phyloP scores from a whole-genome alignment of 2,329 filamentous ascomycete genomes.

The Gnomoniopsis sp. region DNA sequence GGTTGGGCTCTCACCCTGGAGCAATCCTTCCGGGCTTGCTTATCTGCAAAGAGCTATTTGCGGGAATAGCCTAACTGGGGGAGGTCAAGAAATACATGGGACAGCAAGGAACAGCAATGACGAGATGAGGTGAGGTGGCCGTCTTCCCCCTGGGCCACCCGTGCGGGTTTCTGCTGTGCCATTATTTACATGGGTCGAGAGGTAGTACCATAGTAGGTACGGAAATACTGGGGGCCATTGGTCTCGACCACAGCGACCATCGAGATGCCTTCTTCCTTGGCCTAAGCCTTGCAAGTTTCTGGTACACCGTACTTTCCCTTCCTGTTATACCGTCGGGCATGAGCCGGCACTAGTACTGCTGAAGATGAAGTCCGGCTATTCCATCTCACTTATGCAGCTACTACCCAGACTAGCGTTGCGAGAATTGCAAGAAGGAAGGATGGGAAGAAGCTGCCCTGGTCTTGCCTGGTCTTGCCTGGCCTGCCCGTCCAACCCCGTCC shows the following conservation, averaged over 20 bases:
- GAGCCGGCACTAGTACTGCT: neutral
- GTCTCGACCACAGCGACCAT: neutral
- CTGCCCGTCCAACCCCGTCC: no score
- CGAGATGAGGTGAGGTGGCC: neutral
- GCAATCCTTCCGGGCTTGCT: neutral
- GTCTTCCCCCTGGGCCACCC: neutral
- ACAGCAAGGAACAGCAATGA: neutral
- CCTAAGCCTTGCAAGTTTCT: neutral
- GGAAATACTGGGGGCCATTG: no score
- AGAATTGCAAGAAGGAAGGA: neutral
- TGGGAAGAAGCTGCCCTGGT: neutral
- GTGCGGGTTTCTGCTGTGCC: neutral
- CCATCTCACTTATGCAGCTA: neutral
- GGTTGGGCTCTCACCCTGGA: neutral
- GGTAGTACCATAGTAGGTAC: no score
- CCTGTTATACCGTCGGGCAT: neutral
- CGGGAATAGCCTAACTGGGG: neutral
- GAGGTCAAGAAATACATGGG: no score
- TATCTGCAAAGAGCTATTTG: neutral
- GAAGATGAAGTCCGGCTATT: neutral
- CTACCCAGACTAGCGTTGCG: neutral
- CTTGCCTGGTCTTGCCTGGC: neutral
- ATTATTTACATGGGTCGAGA: neutral
- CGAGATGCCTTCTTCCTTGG: neutral
- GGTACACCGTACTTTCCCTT: constrained; percentile 1